phyloP scores from a whole-genome alignment of 2,329 filamentous ascomycete genomes.

The Daldinia eschscholtzii region DNA sequence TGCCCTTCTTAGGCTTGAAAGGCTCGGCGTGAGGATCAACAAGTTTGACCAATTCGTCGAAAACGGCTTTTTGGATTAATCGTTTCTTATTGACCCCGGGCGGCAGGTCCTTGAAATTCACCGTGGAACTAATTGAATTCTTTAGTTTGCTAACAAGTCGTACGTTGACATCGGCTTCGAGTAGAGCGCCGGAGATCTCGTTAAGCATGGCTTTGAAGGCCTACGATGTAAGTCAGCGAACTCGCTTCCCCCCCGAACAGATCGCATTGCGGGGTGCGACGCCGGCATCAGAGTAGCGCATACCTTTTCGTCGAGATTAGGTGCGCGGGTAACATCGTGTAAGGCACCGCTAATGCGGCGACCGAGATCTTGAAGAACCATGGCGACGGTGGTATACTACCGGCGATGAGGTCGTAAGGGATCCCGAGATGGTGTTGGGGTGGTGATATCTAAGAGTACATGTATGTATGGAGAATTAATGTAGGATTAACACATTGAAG shows the following conservation, averaged over 20 bases:
- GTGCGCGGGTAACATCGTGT: constrained; percentile 89
- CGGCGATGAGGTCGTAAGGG: constrained; percentile 32
- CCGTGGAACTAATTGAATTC: constrained; percentile 89
- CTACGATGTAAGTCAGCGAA: constrained; percentile 63
- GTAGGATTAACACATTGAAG: not conserved
- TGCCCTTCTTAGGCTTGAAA: constrained; percentile 97
- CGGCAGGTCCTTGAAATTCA: constrained; percentile 95
- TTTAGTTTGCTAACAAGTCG: constrained; percentile 90
- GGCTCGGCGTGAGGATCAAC: constrained; percentile 96
- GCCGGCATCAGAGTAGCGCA: constrained; percentile 29
- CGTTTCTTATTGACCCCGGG: constrained; percentile 98
- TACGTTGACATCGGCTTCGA: constrained; percentile 98
- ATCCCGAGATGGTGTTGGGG: not conserved
- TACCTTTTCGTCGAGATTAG: constrained; percentile 96
- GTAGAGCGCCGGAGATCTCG: constrained; percentile 94
- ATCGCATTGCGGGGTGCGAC: constrained; percentile 30
- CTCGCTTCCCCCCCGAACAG: not conserved
- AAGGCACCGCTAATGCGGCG: constrained; percentile 98
- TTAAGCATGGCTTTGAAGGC: constrained; percentile 98
- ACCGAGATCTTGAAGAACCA: constrained; percentile 99
- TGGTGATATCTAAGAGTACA: constrained; percentile 13
- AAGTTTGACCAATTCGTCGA: constrained; percentile 94
- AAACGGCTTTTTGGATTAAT: constrained; percentile 96
- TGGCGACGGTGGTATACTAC: constrained; percentile 56
- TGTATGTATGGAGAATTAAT: not conserved